Evolutionary conservation across 2,329 filamentous ascomycete genomes (phyloP), one percentile per base, ranked within the genome.

Genomic region (Periconia sp.): DNA sequence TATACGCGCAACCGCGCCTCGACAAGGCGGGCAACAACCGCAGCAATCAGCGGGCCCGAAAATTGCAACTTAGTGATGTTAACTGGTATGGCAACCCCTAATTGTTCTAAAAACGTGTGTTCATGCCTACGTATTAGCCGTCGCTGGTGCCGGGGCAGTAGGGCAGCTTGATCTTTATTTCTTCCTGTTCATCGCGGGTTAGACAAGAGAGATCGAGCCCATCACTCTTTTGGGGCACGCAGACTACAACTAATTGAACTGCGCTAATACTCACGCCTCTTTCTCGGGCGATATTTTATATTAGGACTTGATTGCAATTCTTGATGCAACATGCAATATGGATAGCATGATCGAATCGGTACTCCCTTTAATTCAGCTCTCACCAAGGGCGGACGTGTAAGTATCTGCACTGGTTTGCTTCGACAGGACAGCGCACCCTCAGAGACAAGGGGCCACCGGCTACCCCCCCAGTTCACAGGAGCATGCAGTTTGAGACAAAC

Each of bases 31-130:
- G 82, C 54, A 79, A 77, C 62, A 88, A 88, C 62, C 87, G 89
- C 51, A 85, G 83, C 68, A 87, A 88, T 55, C 92, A 96, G 73
- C 88, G 92, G 59, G 87, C 90, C 54, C 86, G 94, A 67, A 96
- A 96, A 76, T 81, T 99, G 56, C 93, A 97, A 73, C 84, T 97
- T 55, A 96, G 91, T 75, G 94, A 99, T 76, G 91, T 99, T 74
- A 93, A 99, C 75, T 99, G 94, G 94, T 97, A 93, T 79, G 80
- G 49, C 41, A 59, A 63, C 54, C 61, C 52, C 57, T 63, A 53
- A 47, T 60, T 60, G 56, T 60, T 61, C 55, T 54, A 50, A 47
- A 54, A 62, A 50, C 55, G 44, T 57, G 47, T 30, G 45, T 50
- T 55, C 42, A 51, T 47, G 50, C 45, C 45, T 47, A 40, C 41